Evolutionary conservation across 1,284 basidiomycete species (phyloP).

Genomic region (Cryptococcus wingfieldii): DNA sequence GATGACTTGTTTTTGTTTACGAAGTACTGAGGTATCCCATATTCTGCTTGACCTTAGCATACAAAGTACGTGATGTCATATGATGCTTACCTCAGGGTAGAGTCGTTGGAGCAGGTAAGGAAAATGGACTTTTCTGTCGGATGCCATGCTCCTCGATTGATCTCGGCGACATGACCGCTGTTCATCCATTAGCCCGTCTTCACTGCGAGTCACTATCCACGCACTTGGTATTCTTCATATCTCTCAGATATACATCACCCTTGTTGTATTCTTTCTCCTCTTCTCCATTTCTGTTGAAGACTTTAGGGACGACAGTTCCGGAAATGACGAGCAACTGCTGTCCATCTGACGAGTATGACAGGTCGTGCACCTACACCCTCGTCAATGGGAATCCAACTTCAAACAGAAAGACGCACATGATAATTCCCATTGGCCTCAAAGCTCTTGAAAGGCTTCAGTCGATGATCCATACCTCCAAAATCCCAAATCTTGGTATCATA

Average conservation of each 20-base stretch:
- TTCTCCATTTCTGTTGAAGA: constrained; percentile 86
- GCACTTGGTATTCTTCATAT: constrained; percentile 94
- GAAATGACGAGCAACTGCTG: constrained; percentile 80
- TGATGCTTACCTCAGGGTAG: constrained; percentile 71
- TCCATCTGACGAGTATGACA: constrained; percentile 81
- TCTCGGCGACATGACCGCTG: constrained; percentile 90
- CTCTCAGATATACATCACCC: constrained; percentile 95
- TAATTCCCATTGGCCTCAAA: constrained; percentile 93
- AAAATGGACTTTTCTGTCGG: constrained; percentile 77
- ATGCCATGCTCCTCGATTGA: constrained; percentile 87
- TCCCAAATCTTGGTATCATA: constrained; percentile 98
- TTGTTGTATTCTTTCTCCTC: constrained; percentile 82
- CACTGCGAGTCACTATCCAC: constrained; percentile 28
- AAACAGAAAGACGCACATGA: constrained; percentile 59
- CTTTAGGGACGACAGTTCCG: constrained; percentile 78
- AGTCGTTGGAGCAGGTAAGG: constrained; percentile 90
- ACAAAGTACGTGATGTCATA: background rate
- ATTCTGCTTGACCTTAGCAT: constrained; percentile 56
- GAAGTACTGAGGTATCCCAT: constrained; percentile 84
- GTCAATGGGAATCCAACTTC: background rate
- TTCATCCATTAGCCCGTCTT: constrained; percentile 7
- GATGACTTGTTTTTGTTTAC: constrained; percentile 89
- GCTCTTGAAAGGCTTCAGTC: constrained; percentile 84
- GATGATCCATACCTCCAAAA: constrained; percentile 92
- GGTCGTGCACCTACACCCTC: constrained; percentile 68